Percentiles rank a stretch among this genome's conserved stretches.
Evolutionary conservation across 2,329 filamentous ascomycete species (phyloP).

Genomic region (Bipolaris victoriae): DNA sequence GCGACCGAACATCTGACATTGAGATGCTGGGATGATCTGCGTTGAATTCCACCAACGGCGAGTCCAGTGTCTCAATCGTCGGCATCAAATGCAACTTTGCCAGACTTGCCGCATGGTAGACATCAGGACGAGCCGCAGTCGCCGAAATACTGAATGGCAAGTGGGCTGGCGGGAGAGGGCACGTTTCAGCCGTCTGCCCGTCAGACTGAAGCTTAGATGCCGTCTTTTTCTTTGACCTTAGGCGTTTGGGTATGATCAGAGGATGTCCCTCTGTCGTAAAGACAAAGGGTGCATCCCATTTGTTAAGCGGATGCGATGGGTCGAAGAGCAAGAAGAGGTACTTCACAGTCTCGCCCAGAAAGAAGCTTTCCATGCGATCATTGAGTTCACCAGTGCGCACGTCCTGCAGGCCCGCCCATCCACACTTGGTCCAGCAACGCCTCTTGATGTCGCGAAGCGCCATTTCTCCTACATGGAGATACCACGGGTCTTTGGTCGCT

Average conservation of each 20-base stretch:
- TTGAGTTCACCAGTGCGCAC: conserved; percentile 75
- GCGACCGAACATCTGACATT: conserved; percentile 61
- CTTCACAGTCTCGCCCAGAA: conserved; percentile 93
- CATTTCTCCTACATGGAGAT: conserved; percentile 96
- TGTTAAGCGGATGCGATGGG: conserved; percentile 83
- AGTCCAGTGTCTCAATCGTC: conserved; percentile 62
- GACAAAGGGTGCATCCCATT: conserved; percentile 83
- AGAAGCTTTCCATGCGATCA: conserved; percentile 99
- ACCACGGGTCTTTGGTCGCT: conserved; percentile 94
- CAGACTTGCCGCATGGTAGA: conserved; percentile 88
- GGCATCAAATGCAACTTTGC: conserved; percentile 81
- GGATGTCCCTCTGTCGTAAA: conserved; percentile 98
- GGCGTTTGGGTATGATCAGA: conserved; percentile 72
- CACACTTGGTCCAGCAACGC: conserved; percentile 87
- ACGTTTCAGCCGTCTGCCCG: conserved; percentile 58
- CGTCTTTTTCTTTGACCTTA: conserved; percentile 30
- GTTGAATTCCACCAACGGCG: conserved; percentile 61
- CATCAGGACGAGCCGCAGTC: conserved; percentile 76
- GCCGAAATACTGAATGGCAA: conserved; percentile 76
- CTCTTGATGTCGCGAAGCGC: conserved; percentile 84
- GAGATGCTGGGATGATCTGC: conserved; percentile 61
- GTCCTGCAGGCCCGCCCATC: conserved; percentile 81
- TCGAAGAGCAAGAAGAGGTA: conserved; percentile 95
- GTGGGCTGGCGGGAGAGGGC: conserved; percentile 66
- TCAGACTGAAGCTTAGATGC: conserved; percentile 9